phyloP scores from a whole-genome alignment of 2,329 filamentous ascomycete species.

The Iodosphaeria phyllophila region DNA sequence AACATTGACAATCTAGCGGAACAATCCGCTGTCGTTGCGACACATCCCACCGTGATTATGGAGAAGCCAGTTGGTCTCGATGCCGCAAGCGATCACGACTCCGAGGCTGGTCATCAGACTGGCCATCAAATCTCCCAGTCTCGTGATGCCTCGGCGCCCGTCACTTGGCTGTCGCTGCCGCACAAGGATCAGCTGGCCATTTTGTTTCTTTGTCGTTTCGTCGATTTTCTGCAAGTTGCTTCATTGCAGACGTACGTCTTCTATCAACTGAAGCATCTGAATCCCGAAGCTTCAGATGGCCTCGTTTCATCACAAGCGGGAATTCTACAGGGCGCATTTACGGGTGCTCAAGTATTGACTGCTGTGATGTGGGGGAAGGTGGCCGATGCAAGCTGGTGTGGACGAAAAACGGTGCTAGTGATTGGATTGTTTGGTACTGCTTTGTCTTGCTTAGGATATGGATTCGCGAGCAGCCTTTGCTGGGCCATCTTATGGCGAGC shows the following conservation, averaged over 20 bases:
- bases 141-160: conserved; percentile 13
- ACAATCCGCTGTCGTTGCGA: too few species aligned
- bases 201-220: conserved; percentile 49
- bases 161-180: conserved; percentile 53
- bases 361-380: conserved; percentile 57
- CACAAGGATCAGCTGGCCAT: conserved; percentile 53
- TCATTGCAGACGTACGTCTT: conserved; percentile 55
- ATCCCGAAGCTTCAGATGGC: conserved; percentile 29
- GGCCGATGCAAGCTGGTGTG: conserved; percentile 37
- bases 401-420: conserved; percentile 52
- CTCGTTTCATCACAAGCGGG: conserved; percentile 50
- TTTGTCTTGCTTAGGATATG: conserved; percentile 51
- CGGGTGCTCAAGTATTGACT: conserved; percentile 54
- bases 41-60: too few species aligned
- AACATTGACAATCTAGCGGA: too few species aligned
- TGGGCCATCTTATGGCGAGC: conserved; percentile 46
- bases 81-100: conserved; percentile 2
- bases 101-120: conserved; percentile 7
- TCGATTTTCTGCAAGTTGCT: conserved; percentile 56
- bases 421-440: conserved; percentile 50
- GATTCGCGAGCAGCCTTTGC: conserved; percentile 47
- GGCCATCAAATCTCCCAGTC: conserved; percentile 5
- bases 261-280: conserved; percentile 54
- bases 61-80: too few species aligned
- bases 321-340: conserved; percentile 52